Base-by-base conservation (phyloP, 371 early-diverging fungal species). In the Apophysomyces trapeziformis region DNA sequence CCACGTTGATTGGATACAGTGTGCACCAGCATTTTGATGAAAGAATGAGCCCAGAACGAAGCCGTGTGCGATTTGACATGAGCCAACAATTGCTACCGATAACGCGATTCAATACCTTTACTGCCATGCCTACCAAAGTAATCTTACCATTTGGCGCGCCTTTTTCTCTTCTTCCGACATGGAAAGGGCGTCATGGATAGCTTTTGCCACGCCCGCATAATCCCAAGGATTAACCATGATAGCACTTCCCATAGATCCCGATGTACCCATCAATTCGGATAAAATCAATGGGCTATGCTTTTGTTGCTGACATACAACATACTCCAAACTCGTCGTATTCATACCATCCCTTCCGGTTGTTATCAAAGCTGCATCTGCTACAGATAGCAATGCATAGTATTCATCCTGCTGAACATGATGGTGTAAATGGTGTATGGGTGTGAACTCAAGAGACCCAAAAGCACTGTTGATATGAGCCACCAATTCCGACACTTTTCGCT, bases 281-380 rank as follows among this genome's bases (percentile, higher is more conserved):
- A 99, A 82, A 26, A 99, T 95, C 58, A 99, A 83, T 9, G 96
- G 92, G 0, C 95, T 96, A 65, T 90, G 84, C 57, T 92, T 93
- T 57, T 94, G 93, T 69, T 95, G 92, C 74, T 99, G 99, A 78
- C 98, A 99, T 64, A 98, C 90, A 54, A 99, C 90, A 80, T 95
- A 99, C 76, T 99, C 99, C 64, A 98, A 92, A 46, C 95, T 91
- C 1, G 98, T 97, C 8, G 99, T 93, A 79, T 99, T 99, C 99
- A 99, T 99, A 54, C 99, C 99, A 79, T 99, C 99, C 26, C 99
- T 88, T 14, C 98, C 85, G 39, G 95, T 89, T 1, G 99, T 99
- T 65, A 99, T 95, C 36, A 99, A 74, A 38, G 94, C 96, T 5
- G 94, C 92, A 82, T 99, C 99, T 7, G 99, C 98, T 6, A 95